phyloP scores from a whole-genome alignment of 768 basidiomycete genomes.

The Cystobasidium ongulense region DNA sequence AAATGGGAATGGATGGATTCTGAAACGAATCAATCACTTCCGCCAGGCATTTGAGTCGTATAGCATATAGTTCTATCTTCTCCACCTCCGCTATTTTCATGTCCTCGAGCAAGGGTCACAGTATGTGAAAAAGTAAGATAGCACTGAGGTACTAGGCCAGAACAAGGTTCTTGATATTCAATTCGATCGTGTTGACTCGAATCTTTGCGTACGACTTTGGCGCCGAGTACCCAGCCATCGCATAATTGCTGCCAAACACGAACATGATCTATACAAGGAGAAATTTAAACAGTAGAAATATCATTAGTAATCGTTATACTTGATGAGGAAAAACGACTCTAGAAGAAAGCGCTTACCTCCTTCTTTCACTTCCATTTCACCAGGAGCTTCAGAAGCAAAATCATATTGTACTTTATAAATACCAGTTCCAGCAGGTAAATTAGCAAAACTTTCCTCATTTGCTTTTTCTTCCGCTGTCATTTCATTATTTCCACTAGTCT shows the following conservation, averaged over 20 bases:
- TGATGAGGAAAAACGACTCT: neutral
- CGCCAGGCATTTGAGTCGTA: neutral
- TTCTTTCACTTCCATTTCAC: conserved; percentile 11
- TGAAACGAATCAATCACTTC: neutral
- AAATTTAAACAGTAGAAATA: neutral
- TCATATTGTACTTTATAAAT: conserved; percentile 3
- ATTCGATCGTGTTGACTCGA: neutral
- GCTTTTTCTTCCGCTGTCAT: neutral
- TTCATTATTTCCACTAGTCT: neutral
- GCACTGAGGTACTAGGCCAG: neutral
- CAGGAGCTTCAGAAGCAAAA: conserved; percentile 17
- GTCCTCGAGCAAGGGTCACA: neutral
- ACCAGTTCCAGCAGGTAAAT: neutral
- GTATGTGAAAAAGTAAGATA: neutral
- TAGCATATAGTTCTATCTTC: neutral
- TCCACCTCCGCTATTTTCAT: neutral
- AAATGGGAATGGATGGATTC: too few relatives aligned
- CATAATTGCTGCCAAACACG: conserved; percentile 19
- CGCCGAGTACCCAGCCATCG: conserved; percentile 28
- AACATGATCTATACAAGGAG: neutral
- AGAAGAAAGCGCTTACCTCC: neutral
- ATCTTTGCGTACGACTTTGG: neutral
- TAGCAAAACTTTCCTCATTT: neutral
- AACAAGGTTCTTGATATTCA: neutral
- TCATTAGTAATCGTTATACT: neutral